Evolutionary conservation across 192 early-diverging fungal genomes (phyloP), one percentile per base, ranked within the genome.

Genomic region (Paraglomus brasilianum): DNA sequence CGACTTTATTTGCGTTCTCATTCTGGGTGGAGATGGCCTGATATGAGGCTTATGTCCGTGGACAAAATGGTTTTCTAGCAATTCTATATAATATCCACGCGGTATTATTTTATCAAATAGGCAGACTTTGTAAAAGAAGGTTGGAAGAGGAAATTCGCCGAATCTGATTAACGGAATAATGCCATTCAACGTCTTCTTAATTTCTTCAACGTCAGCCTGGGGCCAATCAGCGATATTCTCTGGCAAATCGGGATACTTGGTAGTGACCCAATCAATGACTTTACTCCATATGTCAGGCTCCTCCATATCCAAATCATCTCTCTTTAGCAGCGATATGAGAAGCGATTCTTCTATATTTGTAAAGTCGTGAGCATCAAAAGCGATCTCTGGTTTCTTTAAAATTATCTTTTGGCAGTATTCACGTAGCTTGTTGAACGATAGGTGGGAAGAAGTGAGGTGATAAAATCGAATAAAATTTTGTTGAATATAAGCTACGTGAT

Each of bases 101-200:
- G n/a, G n/a, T n/a, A n/a, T n/a, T n/a, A n/a, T n/a, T n/a, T n/a
- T n/a, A n/a, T n/a, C n/a, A n/a, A n/a, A n/a, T n/a, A n/a, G n/a
- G n/a, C n/a, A n/a, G n/a, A n/a, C n/a, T n/a, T n/a, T n/a, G n/a
- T n/a, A n/a, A n/a, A n/a, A n/a, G n/a, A n/a, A n/a, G n/a, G n/a
- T n/a, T n/a, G n/a, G n/a, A n/a, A n/a, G n/a, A n/a, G n/a, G n/a
- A n/a, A n/a, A n/a, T n/a, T n/a, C n/a, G n/a, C n/a, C n/a, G n/a
- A 61, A 61, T 43, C 59, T 61, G 22, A 62, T 62, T 5, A 45
- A 43, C 5, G 43, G 43, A 10, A 62, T 41, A 62, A 40, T 45
- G 19, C 11, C 59, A 24, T 62, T 41, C 21, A 62, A 19, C 11
- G 59, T 43, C 46, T 62, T 15, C 46, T 62, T 30, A 8, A 62